Percentiles rank a stretch among this genome's conserved stretches.
Evolutionary conservation across 257 asterid species (phyloP).

Genomic region (Fraxinus pennsylvanica): DNA sequence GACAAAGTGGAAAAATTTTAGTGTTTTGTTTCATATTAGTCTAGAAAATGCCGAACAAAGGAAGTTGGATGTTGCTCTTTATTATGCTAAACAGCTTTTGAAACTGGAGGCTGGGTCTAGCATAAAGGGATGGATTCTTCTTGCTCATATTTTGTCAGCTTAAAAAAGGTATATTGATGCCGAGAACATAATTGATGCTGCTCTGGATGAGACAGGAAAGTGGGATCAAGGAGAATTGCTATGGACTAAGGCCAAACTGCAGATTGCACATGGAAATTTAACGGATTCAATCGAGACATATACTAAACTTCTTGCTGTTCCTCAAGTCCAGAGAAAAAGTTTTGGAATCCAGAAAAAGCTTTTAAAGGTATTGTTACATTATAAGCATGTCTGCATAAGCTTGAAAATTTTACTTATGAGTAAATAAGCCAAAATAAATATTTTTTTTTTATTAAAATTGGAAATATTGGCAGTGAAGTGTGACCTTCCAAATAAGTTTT

Average conservation of each 20-base stretch:
- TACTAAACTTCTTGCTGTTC: constrained; percentile 77
- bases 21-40: constrained; percentile 38
- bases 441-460: background rate
- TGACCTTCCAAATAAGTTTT: background rate
- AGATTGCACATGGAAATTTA: constrained; percentile 64
- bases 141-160: constrained; percentile 88
- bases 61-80: constrained; percentile 70
- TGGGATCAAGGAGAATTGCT: constrained; percentile 39
- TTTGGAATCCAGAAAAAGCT: constrained; percentile 46
- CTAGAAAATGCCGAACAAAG: constrained; percentile 85
- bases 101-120: constrained; percentile 65
- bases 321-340: constrained; percentile 77
- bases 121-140: constrained; percentile 72
- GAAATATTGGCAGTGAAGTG: background rate
- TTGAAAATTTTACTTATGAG: background rate
- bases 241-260: constrained; percentile 72
- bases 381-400: background rate
- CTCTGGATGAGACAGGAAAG: constrained; percentile 75
- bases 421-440: background rate
- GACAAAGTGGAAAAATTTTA: constrained; percentile 44
- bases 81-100: constrained; percentile 68
- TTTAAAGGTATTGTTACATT: constrained; percentile 44
- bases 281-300: constrained; percentile 69
- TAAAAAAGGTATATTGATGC: constrained; percentile 72
- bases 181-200: constrained; percentile 73